Conservation (phyloP, 768 basidiomycete species). For the Plicaturopsis crispa region DNA sequence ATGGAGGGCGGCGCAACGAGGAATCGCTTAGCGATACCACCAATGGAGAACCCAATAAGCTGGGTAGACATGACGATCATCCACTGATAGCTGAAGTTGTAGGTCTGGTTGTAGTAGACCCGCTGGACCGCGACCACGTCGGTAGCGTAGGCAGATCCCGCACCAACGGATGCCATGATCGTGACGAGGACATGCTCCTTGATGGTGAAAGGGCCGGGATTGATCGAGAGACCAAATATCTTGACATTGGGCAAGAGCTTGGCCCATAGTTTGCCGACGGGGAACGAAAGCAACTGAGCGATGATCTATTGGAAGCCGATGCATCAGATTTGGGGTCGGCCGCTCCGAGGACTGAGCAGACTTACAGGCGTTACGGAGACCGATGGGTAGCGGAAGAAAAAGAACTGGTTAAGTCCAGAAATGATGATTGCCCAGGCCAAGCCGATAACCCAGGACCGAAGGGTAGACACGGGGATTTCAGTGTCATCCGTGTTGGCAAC, state of each 20-base stretch:
- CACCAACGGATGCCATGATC: slow-evolving; percentile 56
- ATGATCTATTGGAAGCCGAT: slow-evolving; percentile 36
- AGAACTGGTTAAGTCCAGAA: slow-evolving; percentile 64
- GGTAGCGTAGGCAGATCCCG: slow-evolving; percentile 59
- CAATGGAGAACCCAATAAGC: slow-evolving; percentile 79
- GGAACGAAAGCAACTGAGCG: slow-evolving; percentile 66
- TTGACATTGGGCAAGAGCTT: slow-evolving; percentile 43
- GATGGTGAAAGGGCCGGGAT: slow-evolving; percentile 71
- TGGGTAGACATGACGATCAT: slow-evolving; percentile 71
- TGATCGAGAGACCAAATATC: slow-evolving; percentile 54
- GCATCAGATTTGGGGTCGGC: not conserved
- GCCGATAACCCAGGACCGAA: slow-evolving; percentile 71
- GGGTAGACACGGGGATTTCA: slow-evolving; percentile 48
- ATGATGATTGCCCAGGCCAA: slow-evolving; percentile 60
- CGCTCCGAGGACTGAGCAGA: slow-evolving; percentile 4
- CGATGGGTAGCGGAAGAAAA: slow-evolving; percentile 69
- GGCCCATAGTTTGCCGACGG: slow-evolving; percentile 54
- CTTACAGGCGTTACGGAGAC: slow-evolving; percentile 46
- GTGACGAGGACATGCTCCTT: slow-evolving; percentile 71
- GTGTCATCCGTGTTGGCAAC: slow-evolving; percentile 69
- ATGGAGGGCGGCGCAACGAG: slow-evolving; percentile 50
- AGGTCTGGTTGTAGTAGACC: slow-evolving; percentile 61
- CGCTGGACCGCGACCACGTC: slow-evolving; percentile 74
- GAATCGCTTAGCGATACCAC: slow-evolving; percentile 69
- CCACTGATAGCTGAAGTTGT: slow-evolving; percentile 62